These are phyloP conservation scores for Podaxis sp. DNA, from an alignment of 768 basidiomycete species.

Conservation along the genomic window DNA sequence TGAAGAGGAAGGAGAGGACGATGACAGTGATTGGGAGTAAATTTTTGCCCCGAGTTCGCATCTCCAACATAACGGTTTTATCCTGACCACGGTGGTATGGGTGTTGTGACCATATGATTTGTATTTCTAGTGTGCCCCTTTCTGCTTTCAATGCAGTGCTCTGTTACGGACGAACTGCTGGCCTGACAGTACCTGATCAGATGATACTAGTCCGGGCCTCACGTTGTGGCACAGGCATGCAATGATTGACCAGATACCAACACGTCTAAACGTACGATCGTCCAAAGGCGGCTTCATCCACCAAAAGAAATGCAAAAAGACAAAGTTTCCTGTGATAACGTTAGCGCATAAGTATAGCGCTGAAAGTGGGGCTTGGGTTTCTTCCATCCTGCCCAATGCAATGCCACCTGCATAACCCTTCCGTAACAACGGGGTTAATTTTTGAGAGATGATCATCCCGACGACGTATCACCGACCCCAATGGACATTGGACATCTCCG, in stretches of 20 bases:
- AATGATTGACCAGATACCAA: background rate
- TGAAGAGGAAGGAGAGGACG: constrained; percentile 26
- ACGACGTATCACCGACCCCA: too few species aligned
- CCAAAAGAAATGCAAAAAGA: background rate
- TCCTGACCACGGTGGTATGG: background rate
- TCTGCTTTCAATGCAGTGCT: background rate
- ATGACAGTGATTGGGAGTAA: constrained; percentile 70
- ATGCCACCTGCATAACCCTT: too few species aligned
- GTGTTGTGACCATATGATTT: background rate
- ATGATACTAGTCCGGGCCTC: background rate
- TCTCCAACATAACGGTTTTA: background rate
- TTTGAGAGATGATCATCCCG: too few species aligned
- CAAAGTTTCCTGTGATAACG: too few species aligned
- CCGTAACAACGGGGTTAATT: too few species aligned
- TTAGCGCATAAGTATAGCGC: too few species aligned
- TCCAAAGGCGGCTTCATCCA: background rate
- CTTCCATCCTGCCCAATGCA: too few species aligned
- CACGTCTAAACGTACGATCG: background rate
- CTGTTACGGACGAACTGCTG: background rate
- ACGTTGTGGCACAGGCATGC: background rate
- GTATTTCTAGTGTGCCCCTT: background rate
- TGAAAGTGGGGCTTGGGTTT: too few species aligned
- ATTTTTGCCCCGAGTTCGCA: background rate
- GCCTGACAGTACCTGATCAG: background rate
- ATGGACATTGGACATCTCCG: too few species aligned